phyloP scores from a whole-genome alignment of 140 eudicot genomes.

The Cichorium intybus region DNA sequence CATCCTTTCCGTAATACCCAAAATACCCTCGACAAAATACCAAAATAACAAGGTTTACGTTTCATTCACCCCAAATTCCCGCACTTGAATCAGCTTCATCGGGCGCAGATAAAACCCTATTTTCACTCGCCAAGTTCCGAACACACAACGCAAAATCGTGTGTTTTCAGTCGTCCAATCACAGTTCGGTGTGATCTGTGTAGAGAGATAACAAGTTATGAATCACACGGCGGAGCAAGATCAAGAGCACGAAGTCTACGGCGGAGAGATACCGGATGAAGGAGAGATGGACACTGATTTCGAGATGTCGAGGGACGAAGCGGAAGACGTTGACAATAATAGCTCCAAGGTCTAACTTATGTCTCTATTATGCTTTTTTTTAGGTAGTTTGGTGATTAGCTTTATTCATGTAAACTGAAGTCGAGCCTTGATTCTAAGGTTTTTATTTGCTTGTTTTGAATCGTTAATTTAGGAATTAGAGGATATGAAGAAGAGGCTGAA shows the following conservation, averaged over 20 bases:
- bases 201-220: conserved; percentile 23
- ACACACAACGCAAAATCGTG: not conserved
- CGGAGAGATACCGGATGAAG: conserved; percentile 70
- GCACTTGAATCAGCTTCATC: conserved; percentile 12
- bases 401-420: not conserved
- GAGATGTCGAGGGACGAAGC: conserved; percentile 44
- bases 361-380: not conserved
- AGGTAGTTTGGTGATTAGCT: not conserved
- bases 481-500: conserved; percentile 71
- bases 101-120: conserved; percentile 26
- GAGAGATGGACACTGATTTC: conserved; percentile 60
- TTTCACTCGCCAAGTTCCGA: not conserved
- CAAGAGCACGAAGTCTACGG: conserved; percentile 52
- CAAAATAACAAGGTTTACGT: conserved; percentile 10
- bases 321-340: conserved; percentile 40
- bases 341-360: conserved; percentile 38
- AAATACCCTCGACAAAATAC: conserved; percentile 17
- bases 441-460: not conserved
- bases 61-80: conserved; percentile 27
- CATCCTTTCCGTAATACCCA: not conserved
- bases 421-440: not conserved
- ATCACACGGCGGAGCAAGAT: conserved; percentile 66
- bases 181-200: conserved; percentile 4
- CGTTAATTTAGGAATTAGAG: conserved; percentile 51
- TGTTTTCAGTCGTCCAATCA: not conserved